These are phyloP conservation scores for Acanthamoeba healyi DNA, from an alignment of 208 protist species.

Conservation along the genomic window DNA sequence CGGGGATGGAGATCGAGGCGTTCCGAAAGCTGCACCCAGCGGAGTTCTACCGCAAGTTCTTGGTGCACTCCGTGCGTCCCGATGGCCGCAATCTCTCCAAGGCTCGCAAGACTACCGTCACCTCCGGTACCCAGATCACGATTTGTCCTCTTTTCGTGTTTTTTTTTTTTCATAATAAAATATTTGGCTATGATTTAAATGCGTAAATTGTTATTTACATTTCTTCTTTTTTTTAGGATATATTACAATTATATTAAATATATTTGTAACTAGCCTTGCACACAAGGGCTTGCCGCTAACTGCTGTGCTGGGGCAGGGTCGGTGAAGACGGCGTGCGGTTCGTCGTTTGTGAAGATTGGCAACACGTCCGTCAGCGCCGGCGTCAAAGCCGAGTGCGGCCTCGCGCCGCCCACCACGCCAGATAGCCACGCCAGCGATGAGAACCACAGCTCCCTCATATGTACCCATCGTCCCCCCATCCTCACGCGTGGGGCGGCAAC, in stretches of 20 bases:
- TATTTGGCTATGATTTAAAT: no score
- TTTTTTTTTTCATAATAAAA: not conserved
- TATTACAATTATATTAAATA: not conserved
- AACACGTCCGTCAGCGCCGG: constrained; percentile 81
- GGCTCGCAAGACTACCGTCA: constrained; percentile 75
- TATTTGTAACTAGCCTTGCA: no score
- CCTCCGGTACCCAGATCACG: not conserved
- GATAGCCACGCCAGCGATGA: not conserved
- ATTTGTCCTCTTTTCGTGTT: not conserved
- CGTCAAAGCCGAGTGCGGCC: constrained; percentile 79
- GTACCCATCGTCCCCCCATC: not conserved
- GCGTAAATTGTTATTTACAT: no score
- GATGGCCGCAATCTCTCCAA: constrained; percentile 80
- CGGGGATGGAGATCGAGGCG: constrained; percentile 77
- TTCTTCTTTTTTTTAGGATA: not conserved
- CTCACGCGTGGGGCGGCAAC: not conserved
- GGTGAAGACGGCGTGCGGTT: constrained; percentile 74
- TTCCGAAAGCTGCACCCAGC: constrained; percentile 84
- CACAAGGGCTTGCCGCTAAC: no score
- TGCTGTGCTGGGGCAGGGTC: constrained; percentile 7
- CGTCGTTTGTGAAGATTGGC: constrained; percentile 83
- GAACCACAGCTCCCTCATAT: not conserved
- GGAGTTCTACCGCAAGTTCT: constrained; percentile 84
- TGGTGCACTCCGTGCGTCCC: constrained; percentile 79
- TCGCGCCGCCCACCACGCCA: not conserved